phyloP scores from a whole-genome alignment of 2,329 filamentous ascomycete genomes.

The Arthroderma uncinatum region DNA sequence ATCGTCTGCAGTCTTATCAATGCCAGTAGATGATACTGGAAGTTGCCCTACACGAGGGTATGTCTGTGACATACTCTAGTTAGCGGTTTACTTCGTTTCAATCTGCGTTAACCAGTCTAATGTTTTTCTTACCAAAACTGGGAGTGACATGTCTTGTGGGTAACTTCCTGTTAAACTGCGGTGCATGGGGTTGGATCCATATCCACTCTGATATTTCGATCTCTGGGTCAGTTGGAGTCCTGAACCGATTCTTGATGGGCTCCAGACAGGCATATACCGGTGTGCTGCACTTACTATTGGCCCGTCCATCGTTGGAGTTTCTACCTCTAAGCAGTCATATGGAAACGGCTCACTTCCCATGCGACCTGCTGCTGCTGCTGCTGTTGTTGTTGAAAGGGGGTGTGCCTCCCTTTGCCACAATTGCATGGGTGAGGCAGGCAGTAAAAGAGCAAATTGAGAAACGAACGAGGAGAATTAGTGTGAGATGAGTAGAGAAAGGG shows the following conservation, averaged over 20 bases:
- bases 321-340: slow-evolving; percentile 7
- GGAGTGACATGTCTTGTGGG: slow-evolving; percentile 9
- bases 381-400: not conserved
- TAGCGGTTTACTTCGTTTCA: not conserved
- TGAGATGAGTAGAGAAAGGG: not conserved
- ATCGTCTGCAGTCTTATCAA: not conserved
- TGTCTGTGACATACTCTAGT: not conserved
- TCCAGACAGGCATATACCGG: not conserved
- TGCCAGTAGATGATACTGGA: not conserved
- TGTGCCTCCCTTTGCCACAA: not conserved
- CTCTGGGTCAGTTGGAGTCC: not conserved
- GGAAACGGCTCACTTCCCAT: not conserved
- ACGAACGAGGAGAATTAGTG: not conserved
- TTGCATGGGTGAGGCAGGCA: not conserved
- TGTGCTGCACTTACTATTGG: slow-evolving; percentile 3
- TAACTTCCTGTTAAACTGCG: slow-evolving; percentile 8
- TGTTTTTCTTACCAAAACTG: slow-evolving; percentile 9
- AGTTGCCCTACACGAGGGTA: not conserved
- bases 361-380: not conserved
- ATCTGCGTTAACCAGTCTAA: too few relatives aligned
- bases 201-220: slow-evolving; percentile 7
- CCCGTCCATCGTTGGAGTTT: not conserved
- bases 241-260: not conserved
- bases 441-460: slow-evolving; percentile 1
- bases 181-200: slow-evolving; percentile 4